Percentiles rank a stretch among this genome's conserved stretches.
phyloP scores from a whole-genome alignment of 2,329 filamentous ascomycete species.

The Huntiella decipiens region DNA sequence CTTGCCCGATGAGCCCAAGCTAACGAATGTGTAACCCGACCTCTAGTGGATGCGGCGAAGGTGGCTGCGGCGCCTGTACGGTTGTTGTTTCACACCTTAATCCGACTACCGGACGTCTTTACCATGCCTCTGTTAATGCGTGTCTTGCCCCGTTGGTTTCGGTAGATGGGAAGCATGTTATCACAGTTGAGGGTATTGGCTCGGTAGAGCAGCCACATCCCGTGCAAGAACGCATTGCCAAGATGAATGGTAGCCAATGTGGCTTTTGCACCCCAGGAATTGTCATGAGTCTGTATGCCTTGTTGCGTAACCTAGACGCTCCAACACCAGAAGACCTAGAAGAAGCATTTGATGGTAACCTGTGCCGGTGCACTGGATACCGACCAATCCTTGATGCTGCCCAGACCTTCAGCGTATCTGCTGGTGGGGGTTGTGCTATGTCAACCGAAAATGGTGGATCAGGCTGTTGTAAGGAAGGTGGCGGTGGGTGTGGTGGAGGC shows the following conservation, averaged over 20 bases:
- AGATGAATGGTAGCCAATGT: conserved; percentile 79
- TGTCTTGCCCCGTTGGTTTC: conserved; percentile 85
- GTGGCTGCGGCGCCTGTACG: conserved; percentile 89
- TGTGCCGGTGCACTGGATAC: conserved; percentile 92
- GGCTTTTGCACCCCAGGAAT: conserved; percentile 95
- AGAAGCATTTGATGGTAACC: conserved; percentile 90
- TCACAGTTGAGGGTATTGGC: conserved; percentile 92
- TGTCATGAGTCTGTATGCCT: conserved; percentile 90
- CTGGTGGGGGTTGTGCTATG: conserved; percentile 26
- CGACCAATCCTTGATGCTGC: conserved; percentile 85
- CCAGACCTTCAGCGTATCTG: conserved; percentile 56
- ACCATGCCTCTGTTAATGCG: conserved; percentile 92
- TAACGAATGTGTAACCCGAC: not conserved
- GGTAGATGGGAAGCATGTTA: conserved; percentile 92
- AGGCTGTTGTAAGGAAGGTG: conserved; percentile 56
- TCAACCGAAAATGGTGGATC: conserved; percentile 25
- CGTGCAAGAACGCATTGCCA: conserved; percentile 75
- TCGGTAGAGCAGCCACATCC: conserved; percentile 74
- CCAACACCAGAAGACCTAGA: conserved; percentile 73
- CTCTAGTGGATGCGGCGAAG: conserved; percentile 67
- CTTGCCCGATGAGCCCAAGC: not conserved
- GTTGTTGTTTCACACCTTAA: conserved; percentile 90
- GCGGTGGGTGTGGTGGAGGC: conserved; percentile 43
- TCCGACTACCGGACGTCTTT: conserved; percentile 77
- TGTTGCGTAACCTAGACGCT: conserved; percentile 64